A percentile compares a stretch with the other conserved stretches of the same genome.
These are phyloP conservation scores for Prosopis cineraria DNA, from an alignment of 306 rosid species.

Conservation along the genomic window DNA sequence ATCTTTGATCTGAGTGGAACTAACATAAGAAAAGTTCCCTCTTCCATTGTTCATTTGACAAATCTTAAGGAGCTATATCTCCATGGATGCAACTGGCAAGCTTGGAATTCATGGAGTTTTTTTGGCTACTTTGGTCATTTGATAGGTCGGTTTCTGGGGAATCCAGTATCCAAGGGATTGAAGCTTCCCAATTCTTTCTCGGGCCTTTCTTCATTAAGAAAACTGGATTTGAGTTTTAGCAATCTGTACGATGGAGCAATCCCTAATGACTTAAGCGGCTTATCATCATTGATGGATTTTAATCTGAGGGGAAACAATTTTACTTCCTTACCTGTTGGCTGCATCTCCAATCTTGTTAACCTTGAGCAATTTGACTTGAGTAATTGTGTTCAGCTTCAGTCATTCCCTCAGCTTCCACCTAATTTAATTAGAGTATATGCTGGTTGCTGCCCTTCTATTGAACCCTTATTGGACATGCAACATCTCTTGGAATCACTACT, in stretches of 20 bases:
- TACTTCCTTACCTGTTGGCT: not conserved
- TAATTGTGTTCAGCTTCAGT: not conserved
- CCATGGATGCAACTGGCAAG: not conserved
- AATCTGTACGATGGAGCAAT: conserved; percentile 7
- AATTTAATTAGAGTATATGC: not conserved
- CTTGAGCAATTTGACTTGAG: not conserved
- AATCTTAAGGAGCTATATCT: not conserved
- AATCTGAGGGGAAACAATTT: conserved; percentile 10
- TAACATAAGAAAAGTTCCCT: not conserved
- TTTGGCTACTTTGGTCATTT: not conserved
- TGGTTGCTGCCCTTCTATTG: not conserved
- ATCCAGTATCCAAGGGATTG: not conserved
- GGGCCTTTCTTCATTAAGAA: not conserved
- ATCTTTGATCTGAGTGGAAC: not conserved
- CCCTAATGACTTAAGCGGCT: not conserved
- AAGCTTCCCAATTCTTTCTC: conserved; percentile 12
- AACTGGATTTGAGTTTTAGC: conserved; percentile 12
- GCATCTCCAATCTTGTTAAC: conserved; percentile 11
- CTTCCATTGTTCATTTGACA: not conserved
- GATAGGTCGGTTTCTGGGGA: not conserved
- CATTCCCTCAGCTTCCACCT: conserved; percentile 17
- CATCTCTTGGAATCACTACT: not conserved
- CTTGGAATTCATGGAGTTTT: not conserved
- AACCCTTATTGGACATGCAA: not conserved
- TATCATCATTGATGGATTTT: not conserved